Percentiles rank a stretch among this genome's conserved stretches.
These are phyloP conservation scores for Xylariaceae sp. DNA, from an alignment of 2,329 filamentous ascomycete genomes.

Conservation along the genomic window DNA sequence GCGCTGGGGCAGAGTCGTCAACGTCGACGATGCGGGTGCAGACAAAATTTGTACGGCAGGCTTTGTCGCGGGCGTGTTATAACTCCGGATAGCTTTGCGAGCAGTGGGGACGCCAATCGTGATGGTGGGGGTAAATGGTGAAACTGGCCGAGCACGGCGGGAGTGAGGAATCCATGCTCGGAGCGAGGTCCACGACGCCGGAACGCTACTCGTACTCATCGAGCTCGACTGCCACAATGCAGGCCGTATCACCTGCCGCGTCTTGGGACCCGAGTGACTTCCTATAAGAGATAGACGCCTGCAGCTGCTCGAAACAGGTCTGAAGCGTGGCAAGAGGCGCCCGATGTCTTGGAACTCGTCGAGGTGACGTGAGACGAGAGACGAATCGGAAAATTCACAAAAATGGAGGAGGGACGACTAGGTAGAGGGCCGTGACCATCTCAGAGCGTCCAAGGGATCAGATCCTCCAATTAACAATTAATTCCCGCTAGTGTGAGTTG, in stretches of 20 bases:
- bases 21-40: neutral
- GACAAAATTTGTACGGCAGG: neutral
- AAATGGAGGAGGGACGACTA: too few relatives aligned
- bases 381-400: neutral
- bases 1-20: conserved; percentile 3
- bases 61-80: conserved; percentile 5
- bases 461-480: too few relatives aligned
- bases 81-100: neutral
- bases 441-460: too few relatives aligned
- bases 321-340: too few relatives aligned
- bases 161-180: conserved; percentile 29
- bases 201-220: conserved; percentile 21
- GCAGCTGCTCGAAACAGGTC: neutral
- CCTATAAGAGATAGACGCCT: too few relatives aligned
- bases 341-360: too few relatives aligned
- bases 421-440: too few relatives aligned
- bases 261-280: neutral
- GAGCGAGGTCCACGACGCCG: conserved; percentile 17
- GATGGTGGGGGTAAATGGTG: conserved; percentile 5
- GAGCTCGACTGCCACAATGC: conserved; percentile 14
- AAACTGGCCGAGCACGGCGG: conserved; percentile 21
- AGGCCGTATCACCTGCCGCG: conserved; percentile 12
- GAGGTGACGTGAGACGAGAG: neutral
- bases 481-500: too few relatives aligned
- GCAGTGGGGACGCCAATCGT: neutral